Percentiles rank a stretch among this genome's conserved stretches.
Conservation (phyloP, 495 filamentous ascomycete species). For the Neurospora hispaniola region DNA sequence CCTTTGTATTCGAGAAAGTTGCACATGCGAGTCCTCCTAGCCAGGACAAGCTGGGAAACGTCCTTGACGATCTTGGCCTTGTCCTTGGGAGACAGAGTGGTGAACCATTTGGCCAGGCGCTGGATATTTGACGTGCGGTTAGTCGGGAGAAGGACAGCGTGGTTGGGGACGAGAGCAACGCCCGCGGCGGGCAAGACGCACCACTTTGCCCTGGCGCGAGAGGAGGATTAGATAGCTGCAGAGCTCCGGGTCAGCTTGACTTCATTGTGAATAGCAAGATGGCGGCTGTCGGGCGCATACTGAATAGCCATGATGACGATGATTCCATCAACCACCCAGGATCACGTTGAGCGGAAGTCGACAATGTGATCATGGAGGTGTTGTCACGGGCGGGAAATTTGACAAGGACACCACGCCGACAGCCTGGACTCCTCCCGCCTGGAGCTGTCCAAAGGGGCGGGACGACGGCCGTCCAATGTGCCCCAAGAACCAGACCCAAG, state of each 20-base stretch:
- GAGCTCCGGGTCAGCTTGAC: slow-evolving; percentile 7
- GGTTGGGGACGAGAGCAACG: slow-evolving; percentile 22
- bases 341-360: not conserved
- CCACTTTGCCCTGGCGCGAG: slow-evolving; percentile 97
- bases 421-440: not conserved
- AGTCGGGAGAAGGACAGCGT: slow-evolving; percentile 17
- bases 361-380: not conserved
- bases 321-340: slow-evolving; percentile 22
- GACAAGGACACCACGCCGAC: not conserved
- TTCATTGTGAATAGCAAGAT: not conserved
- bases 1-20: slow-evolving; percentile 99
- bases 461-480: not conserved
- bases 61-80: slow-evolving; percentile 99
- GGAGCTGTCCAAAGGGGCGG: not conserved
- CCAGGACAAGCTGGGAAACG: slow-evolving; percentile 95
- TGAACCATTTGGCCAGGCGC: slow-evolving; percentile 99
- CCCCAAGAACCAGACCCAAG: too few relatives aligned
- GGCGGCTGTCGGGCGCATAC: slow-evolving; percentile 15
- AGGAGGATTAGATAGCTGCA: slow-evolving; percentile 91
- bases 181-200: slow-evolving; percentile 44
- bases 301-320: slow-evolving; percentile 38
- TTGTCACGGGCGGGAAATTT: not conserved
- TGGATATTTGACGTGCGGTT: slow-evolving; percentile 34
- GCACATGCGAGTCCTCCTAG: slow-evolving; percentile 94
- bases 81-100: slow-evolving; percentile 92